A percentile compares a stretch with the other conserved stretches of the same genome.
Evolutionary conservation across 192 early-diverging fungal genomes (phyloP).

Genomic region (Rhizoclosmatium globosum): DNA sequence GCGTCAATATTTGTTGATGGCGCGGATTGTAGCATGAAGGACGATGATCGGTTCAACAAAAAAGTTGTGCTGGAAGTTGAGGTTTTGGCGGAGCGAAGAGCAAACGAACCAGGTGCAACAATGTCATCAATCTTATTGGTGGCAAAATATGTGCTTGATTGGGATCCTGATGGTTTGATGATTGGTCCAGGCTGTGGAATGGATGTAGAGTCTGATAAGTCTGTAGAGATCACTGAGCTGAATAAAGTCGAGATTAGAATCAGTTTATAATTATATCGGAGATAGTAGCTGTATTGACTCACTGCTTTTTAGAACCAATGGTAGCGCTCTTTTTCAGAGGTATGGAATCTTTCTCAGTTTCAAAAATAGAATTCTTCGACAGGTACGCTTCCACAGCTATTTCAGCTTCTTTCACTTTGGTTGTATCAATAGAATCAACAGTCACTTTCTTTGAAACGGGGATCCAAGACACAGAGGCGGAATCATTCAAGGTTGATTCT

Average conservation of each 20-base stretch:
- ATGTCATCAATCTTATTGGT: too few species aligned
- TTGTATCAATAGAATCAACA: not conserved
- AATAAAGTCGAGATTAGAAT: too few species aligned
- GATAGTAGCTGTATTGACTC: too few species aligned
- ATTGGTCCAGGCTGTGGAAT: not conserved
- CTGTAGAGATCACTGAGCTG: too few species aligned
- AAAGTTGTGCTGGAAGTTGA: not conserved
- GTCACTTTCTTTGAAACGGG: not conserved
- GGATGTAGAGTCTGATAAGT: not conserved
- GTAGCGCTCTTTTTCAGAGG: too few species aligned
- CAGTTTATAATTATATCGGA: too few species aligned
- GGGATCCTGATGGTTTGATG: too few species aligned
- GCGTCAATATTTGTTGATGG: not conserved
- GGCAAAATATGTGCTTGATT: too few species aligned
- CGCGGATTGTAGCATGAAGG: not conserved
- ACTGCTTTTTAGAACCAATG: too few species aligned
- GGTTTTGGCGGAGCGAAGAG: not conserved
- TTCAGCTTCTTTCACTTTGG: not conserved
- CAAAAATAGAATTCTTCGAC: too few species aligned
- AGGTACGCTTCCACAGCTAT: slow-evolving; percentile 4
- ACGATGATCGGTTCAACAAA: not conserved
- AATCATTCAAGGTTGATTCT: too few species aligned
- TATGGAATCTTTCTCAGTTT: too few species aligned
- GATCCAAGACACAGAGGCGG: not conserved
- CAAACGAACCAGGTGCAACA: slow-evolving; percentile 9